Conservation (phyloP, 805 yeast species). For the Yarrowia sp. region DNA sequence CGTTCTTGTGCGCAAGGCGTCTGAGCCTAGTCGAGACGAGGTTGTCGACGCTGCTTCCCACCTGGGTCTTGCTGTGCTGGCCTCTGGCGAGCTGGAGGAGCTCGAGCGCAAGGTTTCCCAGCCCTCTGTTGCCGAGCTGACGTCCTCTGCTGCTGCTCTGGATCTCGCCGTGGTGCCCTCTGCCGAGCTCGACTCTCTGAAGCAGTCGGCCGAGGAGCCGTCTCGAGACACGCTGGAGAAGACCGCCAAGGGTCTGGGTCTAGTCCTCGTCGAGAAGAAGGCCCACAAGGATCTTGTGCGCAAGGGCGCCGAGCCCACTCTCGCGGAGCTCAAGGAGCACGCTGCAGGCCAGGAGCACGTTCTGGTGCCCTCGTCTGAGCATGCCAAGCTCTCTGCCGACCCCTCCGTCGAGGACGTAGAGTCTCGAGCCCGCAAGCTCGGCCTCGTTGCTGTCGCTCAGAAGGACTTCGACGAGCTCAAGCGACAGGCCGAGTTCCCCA, state of each 20-base stretch:
- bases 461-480: constrained; percentile 31
- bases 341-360: constrained; percentile 41
- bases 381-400: constrained; percentile 35
- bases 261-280: constrained; percentile 29
- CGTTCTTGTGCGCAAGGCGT: constrained; percentile 30
- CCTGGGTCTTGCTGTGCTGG: constrained; percentile 29
- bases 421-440: constrained; percentile 28
- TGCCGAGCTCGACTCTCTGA: neutral
- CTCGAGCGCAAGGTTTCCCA: neutral
- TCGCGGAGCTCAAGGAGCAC: constrained; percentile 36
- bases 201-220: neutral
- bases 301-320: constrained; percentile 32
- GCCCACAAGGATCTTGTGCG: constrained; percentile 27
- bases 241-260: constrained; percentile 1
- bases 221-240: neutral
- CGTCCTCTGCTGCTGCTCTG: neutral
- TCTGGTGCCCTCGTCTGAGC: constrained; percentile 40
- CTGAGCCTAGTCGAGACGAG: constrained; percentile 30
- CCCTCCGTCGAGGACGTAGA: constrained; percentile 31
- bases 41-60: constrained; percentile 27
- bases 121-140: neutral
- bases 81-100: neutral
- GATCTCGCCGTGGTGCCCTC: neutral
- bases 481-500: constrained; percentile 31
- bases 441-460: constrained; percentile 30